phyloP scores from a whole-genome alignment of 2,329 filamentous ascomycete species.

The Daldinia sp. region DNA sequence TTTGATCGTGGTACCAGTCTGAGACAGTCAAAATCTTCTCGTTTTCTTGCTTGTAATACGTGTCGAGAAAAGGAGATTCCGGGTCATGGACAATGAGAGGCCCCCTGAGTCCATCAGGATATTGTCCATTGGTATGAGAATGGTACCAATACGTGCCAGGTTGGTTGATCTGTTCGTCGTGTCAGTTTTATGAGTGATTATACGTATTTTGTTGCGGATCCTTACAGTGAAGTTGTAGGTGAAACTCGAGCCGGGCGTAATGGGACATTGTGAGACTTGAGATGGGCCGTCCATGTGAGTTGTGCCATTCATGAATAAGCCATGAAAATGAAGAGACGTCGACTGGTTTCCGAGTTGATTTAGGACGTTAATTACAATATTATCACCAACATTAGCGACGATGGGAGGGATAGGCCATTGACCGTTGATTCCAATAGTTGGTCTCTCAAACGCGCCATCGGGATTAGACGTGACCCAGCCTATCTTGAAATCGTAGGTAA shows the following conservation, averaged over 20 bases:
- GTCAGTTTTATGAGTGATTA: constrained; percentile 20
- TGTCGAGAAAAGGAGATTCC: constrained; percentile 65
- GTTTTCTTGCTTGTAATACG: constrained; percentile 64
- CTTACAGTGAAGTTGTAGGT: constrained; percentile 76
- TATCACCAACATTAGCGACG: constrained; percentile 72
- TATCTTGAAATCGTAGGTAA: constrained; percentile 75
- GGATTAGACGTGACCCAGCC: constrained; percentile 79
- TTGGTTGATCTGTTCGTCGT: constrained; percentile 64
- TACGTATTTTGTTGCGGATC: constrained; percentile 7
- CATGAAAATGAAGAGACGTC: constrained; percentile 77
- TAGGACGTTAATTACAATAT: constrained; percentile 67
- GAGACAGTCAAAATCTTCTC: constrained; percentile 74
- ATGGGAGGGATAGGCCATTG: constrained; percentile 80
- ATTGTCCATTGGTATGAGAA: constrained; percentile 75
- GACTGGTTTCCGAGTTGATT: constrained; percentile 72
- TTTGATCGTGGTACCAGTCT: constrained; percentile 77
- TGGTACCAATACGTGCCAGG: constrained; percentile 86
- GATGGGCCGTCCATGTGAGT: constrained; percentile 78
- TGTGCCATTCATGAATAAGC: constrained; percentile 75
- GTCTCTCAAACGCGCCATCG: constrained; percentile 72
- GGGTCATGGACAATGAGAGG: constrained; percentile 74
- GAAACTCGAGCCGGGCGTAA: constrained; percentile 73
- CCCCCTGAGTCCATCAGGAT: constrained; percentile 76
- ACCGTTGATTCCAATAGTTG: constrained; percentile 82
- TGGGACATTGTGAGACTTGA: constrained; percentile 75